These are phyloP conservation scores for Pulveroboletus sp. DNA, from an alignment of 768 basidiomycete genomes.

Conservation along the genomic window DNA sequence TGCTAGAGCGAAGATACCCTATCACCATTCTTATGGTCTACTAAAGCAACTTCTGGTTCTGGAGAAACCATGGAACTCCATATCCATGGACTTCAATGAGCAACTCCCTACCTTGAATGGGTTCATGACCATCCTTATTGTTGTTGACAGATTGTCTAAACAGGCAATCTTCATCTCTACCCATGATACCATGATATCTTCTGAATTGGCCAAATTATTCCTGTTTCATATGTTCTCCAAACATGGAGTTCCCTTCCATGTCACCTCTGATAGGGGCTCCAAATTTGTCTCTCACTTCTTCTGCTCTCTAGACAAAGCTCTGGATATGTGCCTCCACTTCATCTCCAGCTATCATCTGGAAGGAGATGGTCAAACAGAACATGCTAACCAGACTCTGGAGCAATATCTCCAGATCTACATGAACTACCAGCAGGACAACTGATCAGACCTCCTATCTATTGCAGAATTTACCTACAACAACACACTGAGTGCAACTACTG, in stretches of 20 bases:
- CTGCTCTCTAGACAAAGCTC: background rate
- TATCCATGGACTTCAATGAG: constrained; percentile 5
- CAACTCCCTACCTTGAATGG: background rate
- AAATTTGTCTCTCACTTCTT: constrained; percentile 1
- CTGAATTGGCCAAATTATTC: background rate
- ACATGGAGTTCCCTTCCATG: background rate
- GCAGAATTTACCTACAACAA: background rate
- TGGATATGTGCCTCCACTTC: background rate
- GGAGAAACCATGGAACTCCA: background rate
- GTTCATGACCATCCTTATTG: background rate
- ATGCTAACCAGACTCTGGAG: background rate
- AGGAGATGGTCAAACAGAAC: background rate
- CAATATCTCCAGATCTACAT: background rate
- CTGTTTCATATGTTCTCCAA: background rate
- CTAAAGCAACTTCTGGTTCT: background rate
- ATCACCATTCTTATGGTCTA: background rate
- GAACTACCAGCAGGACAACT: constrained; percentile 8
- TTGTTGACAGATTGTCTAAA: background rate
- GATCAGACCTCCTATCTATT: background rate
- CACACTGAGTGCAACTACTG: background rate
- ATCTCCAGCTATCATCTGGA: background rate
- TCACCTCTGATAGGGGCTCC: background rate
- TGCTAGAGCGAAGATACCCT: background rate
- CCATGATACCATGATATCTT: background rate
- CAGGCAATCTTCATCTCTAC: background rate